Conservation (phyloP, 2,329 filamentous ascomycete genomes). For the Sarocladium kiliense region DNA sequence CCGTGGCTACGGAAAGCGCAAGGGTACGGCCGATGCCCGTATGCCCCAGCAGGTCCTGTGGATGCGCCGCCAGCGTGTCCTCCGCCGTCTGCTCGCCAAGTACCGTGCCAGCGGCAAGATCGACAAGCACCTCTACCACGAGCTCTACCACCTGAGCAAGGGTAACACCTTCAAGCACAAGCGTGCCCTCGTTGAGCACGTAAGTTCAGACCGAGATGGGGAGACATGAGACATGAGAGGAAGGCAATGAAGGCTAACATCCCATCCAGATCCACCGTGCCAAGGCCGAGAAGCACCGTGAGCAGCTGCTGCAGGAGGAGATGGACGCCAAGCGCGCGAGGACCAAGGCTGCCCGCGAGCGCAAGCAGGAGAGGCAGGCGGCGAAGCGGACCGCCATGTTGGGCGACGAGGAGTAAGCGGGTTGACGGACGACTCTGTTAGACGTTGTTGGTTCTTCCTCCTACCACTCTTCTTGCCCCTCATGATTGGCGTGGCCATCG, state of each 20-base stretch:
- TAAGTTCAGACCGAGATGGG: slow-evolving; percentile 58
- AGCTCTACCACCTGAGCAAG: slow-evolving; percentile 99
- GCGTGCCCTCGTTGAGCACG: slow-evolving; percentile 99
- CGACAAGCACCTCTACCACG: slow-evolving; percentile 99
- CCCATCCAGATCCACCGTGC: slow-evolving; percentile 93
- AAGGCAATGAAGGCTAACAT: not conserved
- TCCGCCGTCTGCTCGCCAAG: slow-evolving; percentile 98
- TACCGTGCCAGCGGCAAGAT: slow-evolving; percentile 99
- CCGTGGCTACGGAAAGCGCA: slow-evolving; percentile 99
- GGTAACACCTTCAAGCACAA: slow-evolving; percentile 99
- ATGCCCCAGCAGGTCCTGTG: slow-evolving; percentile 98
- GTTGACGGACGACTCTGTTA: slow-evolving; percentile 1
- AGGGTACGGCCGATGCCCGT: slow-evolving; percentile 99
- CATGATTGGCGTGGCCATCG: slow-evolving; percentile 3
- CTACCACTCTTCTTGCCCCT: not conserved
- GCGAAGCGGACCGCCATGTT: slow-evolving; percentile 86
- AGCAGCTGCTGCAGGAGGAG: slow-evolving; percentile 95
- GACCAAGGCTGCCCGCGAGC: slow-evolving; percentile 99
- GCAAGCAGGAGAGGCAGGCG: slow-evolving; percentile 86
- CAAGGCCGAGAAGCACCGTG: slow-evolving; percentile 98
- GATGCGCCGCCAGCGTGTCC: slow-evolving; percentile 99
- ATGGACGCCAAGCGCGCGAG: slow-evolving; percentile 99
- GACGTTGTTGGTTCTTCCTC: slow-evolving; percentile 2
- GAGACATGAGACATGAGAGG: not conserved
- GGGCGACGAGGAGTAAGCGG: slow-evolving; percentile 53